Percentiles rank a stretch among this genome's conserved stretches.
Evolutionary conservation across 805 yeast genomes (phyloP).

Genomic region (Lipomyces sp.): DNA sequence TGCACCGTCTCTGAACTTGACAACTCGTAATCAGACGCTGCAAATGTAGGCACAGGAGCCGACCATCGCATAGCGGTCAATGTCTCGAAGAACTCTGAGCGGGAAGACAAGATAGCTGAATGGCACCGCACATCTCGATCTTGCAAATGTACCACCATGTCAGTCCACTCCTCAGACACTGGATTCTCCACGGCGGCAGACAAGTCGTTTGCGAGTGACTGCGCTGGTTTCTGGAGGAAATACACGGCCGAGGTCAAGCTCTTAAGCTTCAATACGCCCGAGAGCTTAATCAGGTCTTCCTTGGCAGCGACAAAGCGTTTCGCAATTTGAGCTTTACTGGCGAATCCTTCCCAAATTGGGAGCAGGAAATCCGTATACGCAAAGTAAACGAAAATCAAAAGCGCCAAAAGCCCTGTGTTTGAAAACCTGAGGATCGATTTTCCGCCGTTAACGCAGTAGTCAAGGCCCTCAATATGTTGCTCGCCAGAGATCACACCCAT

Average conservation of each 20-base stretch:
- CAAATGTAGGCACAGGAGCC: slow-evolving; percentile 15
- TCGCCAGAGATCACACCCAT: slow-evolving; percentile 35
- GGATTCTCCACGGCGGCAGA: slow-evolving; percentile 20
- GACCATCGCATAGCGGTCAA: slow-evolving; percentile 43
- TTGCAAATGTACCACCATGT: slow-evolving; percentile 53
- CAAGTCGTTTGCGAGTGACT: slow-evolving; percentile 23
- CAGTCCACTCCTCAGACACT: slow-evolving; percentile 41
- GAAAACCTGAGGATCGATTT: slow-evolving; percentile 17
- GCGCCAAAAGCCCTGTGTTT: slow-evolving; percentile 37
- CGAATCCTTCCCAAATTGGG: slow-evolving; percentile 52
- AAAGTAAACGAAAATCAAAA: slow-evolving; percentile 53
- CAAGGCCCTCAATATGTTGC: slow-evolving; percentile 10
- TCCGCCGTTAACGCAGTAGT: slow-evolving; percentile 2
- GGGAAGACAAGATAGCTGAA: slow-evolving; percentile 54
- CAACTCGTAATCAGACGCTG: slow-evolving; percentile 9
- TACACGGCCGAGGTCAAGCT: slow-evolving; percentile 34
- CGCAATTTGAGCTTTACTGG: slow-evolving; percentile 38
- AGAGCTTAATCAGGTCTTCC: slow-evolving; percentile 39
- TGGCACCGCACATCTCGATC: slow-evolving; percentile 54
- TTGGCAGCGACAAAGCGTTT: slow-evolving; percentile 34
- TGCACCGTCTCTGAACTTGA: neutral
- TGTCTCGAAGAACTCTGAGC: slow-evolving; percentile 69
- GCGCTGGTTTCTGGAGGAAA: slow-evolving; percentile 22
- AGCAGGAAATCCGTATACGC: slow-evolving; percentile 56
- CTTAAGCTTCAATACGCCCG: slow-evolving; percentile 33